Evolutionary conservation across 2,329 filamentous ascomycete species (phyloP), one percentile per base, ranked within the genome.

Genomic region (Cryphonectria naterciae): DNA sequence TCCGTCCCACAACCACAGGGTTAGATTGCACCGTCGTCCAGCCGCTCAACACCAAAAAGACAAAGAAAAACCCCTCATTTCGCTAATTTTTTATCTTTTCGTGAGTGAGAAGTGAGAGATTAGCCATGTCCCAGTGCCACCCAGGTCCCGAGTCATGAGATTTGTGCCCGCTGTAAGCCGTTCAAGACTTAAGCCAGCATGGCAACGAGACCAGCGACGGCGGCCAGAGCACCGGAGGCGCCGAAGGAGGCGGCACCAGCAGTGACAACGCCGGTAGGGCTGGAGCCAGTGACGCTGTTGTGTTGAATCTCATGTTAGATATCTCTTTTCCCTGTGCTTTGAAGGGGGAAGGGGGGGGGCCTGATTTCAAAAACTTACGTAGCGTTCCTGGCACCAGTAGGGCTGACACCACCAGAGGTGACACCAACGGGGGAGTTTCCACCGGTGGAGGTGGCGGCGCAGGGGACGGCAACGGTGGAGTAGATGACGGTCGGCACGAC

Each of bases 401-500:
- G 70, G 73, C 75, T 74, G 70, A 74, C 39, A 67, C 41, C 25
- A 32, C 28, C 46, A 10, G 32, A 25, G 46, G 43, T 43, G 35
- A 52, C 56, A 56, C 64, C 58, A 35, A 19, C 73, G 56, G 74
- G 73, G 46, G 76, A 74, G 64, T 77, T 74, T 68, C 73, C 68
- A 61, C 61, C 39, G 61, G 61, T 64, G 61, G 73, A 74, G 64
- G 74, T 72, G 73, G 81, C 83, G 52, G 81, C 75, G 81, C 84
- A 85, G 68, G 84, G 80, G 62, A 83, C 76, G 54, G 76, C 67
- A 73, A 84, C 77, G 78, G 84, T 85, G 75, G 81, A 80, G 83
- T 86, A 86, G 83, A 86, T 84, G 75, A 87, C 84, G 61, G 83
- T 84, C 76, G 85, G 86, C 79, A 87, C 78, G 77, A 87, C 85